Evolutionary conservation across 2,329 filamentous ascomycete species (phyloP).

Genomic region (Aureobasidium sp.): DNA sequence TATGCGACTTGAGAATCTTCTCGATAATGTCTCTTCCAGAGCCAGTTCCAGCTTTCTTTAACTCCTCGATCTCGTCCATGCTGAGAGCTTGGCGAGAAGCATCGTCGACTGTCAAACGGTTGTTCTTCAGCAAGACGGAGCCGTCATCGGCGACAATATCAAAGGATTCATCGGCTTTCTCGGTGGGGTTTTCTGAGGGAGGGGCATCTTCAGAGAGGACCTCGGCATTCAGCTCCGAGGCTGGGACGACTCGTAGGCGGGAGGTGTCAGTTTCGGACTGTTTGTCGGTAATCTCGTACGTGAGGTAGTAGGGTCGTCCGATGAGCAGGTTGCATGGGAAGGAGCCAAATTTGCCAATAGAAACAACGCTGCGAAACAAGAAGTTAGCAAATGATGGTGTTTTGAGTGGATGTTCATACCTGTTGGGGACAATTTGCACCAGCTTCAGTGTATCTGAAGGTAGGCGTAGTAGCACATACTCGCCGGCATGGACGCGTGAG

Average conservation of each 20-base stretch:
- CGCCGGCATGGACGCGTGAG: conserved; percentile 43
- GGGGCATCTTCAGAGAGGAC: conserved; percentile 52
- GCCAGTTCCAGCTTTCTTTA: conserved; percentile 65
- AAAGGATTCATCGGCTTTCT: conserved; percentile 28
- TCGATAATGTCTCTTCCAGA: conserved; percentile 85
- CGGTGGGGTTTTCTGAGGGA: conserved; percentile 23
- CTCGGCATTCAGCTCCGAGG: conserved; percentile 77
- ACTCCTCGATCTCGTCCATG: conserved; percentile 61
- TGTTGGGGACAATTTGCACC: conserved; percentile 54
- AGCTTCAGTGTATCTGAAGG: conserved; percentile 54
- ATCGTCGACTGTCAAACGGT: conserved; percentile 58
- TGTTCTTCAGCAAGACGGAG: conserved; percentile 51
- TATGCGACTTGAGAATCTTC: conserved; percentile 86
- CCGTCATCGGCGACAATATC: conserved; percentile 44
- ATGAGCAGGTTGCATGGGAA: conserved; percentile 87
- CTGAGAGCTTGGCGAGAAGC: conserved; percentile 66
- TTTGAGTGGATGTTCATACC: conserved; percentile 44
- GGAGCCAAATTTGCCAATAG: conserved; percentile 84
- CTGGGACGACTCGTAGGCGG: conserved; percentile 68
- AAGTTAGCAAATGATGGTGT: neutral
- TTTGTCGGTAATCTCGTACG: conserved; percentile 79
- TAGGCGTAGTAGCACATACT: conserved; percentile 49
- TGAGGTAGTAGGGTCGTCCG: conserved; percentile 84
- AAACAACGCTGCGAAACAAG: conserved; percentile 44
- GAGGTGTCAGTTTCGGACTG: conserved; percentile 53